A percentile compares a stretch with the other conserved stretches of the same genome.
Evolutionary conservation across 1,284 basidiomycete species (phyloP).

Genomic region (Papiliotrema nemorosa): DNA sequence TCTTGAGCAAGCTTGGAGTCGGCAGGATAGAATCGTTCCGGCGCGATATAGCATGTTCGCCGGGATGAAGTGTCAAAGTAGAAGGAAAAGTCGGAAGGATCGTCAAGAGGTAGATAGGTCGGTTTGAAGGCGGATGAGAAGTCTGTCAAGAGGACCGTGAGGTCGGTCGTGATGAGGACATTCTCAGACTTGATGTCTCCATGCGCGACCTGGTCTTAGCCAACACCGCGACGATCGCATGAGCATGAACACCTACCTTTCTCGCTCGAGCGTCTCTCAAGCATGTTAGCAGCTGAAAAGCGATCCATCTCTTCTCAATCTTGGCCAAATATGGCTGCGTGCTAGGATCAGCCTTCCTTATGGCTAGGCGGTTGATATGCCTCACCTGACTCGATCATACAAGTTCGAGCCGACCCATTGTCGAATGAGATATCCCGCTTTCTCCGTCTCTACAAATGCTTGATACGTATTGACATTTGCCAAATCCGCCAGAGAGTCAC

Average conservation of each 20-base stretch:
- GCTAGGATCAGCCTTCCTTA: constrained; percentile 51
- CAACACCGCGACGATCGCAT: background rate
- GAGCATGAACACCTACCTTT: constrained; percentile 46
- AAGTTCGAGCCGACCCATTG: constrained; percentile 94
- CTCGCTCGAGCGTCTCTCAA: constrained; percentile 77
- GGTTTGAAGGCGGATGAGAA: constrained; percentile 94
- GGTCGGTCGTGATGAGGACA: constrained; percentile 92
- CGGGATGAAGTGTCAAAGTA: constrained; percentile 95
- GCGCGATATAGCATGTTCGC: constrained; percentile 92
- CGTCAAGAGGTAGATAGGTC: constrained; percentile 89
- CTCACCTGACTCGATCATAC: constrained; percentile 95
- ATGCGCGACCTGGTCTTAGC: constrained; percentile 68
- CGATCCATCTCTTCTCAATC: constrained; percentile 98
- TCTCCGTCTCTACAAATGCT: constrained; percentile 88
- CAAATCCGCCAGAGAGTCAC: constrained; percentile 78
- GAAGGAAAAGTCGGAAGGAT: constrained; percentile 96
- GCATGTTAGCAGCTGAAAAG: constrained; percentile 85
- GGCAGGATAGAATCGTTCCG: constrained; percentile 88
- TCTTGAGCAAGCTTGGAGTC: constrained; percentile 62
- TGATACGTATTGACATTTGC: constrained; percentile 89
- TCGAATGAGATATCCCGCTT: constrained; percentile 89
- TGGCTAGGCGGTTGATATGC: constrained; percentile 6
- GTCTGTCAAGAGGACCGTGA: constrained; percentile 92
- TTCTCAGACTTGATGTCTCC: constrained; percentile 99
- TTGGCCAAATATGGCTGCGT: constrained; percentile 88